Percentiles rank a stretch among this genome's conserved stretches.
Evolutionary conservation across 352 stramenopile species (phyloP).

Genomic region (Plasmopara viticola): DNA sequence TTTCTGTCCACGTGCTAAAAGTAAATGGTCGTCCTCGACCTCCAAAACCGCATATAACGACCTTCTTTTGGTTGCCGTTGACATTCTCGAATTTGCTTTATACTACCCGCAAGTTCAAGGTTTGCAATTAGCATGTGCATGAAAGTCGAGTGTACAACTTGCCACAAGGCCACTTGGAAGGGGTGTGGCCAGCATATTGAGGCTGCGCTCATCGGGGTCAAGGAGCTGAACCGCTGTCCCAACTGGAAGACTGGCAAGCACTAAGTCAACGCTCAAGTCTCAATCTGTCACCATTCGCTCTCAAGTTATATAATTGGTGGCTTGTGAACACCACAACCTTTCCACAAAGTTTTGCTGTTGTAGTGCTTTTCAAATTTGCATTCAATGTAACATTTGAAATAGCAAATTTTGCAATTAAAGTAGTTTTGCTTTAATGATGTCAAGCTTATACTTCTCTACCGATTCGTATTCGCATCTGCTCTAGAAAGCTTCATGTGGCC

Average conservation of each 20-base stretch:
- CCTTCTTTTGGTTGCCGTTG: neutral
- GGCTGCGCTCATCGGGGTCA: conserved; percentile 36
- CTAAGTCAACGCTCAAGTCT: conserved; percentile 17
- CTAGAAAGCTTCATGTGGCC: too few species aligned
- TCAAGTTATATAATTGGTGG: neutral
- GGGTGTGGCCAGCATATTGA: conserved; percentile 59
- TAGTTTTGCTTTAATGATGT: too few species aligned
- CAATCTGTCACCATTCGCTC: neutral
- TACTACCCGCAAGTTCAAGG: neutral
- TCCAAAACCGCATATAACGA: neutral
- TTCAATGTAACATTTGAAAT: too few species aligned
- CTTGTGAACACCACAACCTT: too few species aligned
- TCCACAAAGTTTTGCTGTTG: too few species aligned
- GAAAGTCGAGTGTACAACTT: conserved; percentile 52
- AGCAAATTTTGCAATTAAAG: too few species aligned
- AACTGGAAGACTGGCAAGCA: conserved; percentile 56
- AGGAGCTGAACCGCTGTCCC: conserved; percentile 40
- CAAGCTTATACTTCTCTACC: too few species aligned
- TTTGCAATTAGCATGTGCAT: conserved; percentile 35
- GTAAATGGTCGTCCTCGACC: neutral
- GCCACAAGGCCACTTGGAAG: conserved; percentile 56
- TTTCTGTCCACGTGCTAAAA: too few species aligned
- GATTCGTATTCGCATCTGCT: too few species aligned
- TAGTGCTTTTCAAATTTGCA: too few species aligned
- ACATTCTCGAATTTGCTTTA: conserved; percentile 15